Base-by-base conservation (phyloP, 305 asterid species). In the Euphrasia arctica region DNA sequence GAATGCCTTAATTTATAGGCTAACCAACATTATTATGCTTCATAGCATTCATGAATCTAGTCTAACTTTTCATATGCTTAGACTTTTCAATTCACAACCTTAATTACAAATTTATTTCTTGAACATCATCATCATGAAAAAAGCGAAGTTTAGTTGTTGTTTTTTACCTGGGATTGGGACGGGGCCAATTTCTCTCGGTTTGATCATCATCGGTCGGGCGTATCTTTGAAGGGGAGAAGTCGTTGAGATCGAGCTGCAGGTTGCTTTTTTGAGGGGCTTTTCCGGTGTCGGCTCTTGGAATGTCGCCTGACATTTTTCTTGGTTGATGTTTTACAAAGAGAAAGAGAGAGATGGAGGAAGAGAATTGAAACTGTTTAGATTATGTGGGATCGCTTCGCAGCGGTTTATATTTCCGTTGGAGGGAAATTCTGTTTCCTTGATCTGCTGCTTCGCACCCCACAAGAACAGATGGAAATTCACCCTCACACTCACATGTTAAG, bases 351-450 rank as follows among this genome's bases (percentile, higher is more conserved):
- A n/a, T 9, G 2, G 27, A 48, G 34, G 5, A 4, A 31, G 34
- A 31, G 34, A 31, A 31, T 31, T 31, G 34, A 31, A 31, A 31
- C 34, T 31, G 34, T 31, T 31, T 31, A 49, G 54, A 4, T 47
- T 11, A 3, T 12, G 51, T 12, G 51, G 15, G 15, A 4, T 47
- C 34, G 22, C 22, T 18, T 18, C 5, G 18, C 51, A 47, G 4
- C 51, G 14, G 13, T 47, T 47, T 47, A 47, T 47, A 47, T 13
- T 47, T 47, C 51, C n/a, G 51, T 47, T 49, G 57, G 57, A 51
- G 57, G 31, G 57, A 51, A 18, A 5, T 51, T 51, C 29, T 51
- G 25, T 51, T 51, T 51, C 14, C 28, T 18, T 18, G 29, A 51
- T 14, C 56, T 14, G 56, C 55, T 48, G 52, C 52, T 48, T 12